Conservation (phyloP, 2,329 filamentous ascomycete genomes). For the Epichloe sylvatica region DNA sequence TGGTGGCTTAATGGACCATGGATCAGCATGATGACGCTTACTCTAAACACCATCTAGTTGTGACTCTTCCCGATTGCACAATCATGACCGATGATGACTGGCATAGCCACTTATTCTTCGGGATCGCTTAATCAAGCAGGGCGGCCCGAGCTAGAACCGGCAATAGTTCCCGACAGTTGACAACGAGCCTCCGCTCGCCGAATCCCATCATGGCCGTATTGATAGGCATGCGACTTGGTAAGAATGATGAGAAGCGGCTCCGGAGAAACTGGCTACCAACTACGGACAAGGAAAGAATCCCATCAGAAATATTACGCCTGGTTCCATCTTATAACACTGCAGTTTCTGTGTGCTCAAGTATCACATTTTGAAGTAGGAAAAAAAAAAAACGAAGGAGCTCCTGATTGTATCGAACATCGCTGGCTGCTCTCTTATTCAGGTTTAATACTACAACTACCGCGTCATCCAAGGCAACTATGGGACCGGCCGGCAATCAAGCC, state of each 20-base stretch:
- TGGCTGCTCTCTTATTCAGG: not conserved
- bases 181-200: not conserved
- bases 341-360: not conserved
- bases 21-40: too few species aligned
- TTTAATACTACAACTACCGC: not conserved
- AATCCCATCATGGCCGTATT: not conserved
- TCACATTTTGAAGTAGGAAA: not conserved
- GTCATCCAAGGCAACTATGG: not conserved
- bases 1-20: too few species aligned
- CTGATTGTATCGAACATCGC: not conserved
- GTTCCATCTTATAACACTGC: not conserved
- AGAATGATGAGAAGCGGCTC: not conserved
- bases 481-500: slow-evolving; percentile 11
- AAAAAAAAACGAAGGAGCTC: not conserved
- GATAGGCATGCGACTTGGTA: not conserved
- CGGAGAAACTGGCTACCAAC: not conserved
- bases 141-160: not conserved
- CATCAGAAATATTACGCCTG: not conserved
- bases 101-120: too few species aligned
- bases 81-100: too few species aligned
- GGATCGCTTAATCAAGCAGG: not conserved
- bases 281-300: not conserved
- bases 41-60: too few species aligned
- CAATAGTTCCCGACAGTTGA: not conserved
- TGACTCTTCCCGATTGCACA: too few species aligned